Evolutionary conservation across 306 rosid species (phyloP), one percentile per base, ranked within the genome.

Genomic region (Cucurbita argyrosperma): DNA sequence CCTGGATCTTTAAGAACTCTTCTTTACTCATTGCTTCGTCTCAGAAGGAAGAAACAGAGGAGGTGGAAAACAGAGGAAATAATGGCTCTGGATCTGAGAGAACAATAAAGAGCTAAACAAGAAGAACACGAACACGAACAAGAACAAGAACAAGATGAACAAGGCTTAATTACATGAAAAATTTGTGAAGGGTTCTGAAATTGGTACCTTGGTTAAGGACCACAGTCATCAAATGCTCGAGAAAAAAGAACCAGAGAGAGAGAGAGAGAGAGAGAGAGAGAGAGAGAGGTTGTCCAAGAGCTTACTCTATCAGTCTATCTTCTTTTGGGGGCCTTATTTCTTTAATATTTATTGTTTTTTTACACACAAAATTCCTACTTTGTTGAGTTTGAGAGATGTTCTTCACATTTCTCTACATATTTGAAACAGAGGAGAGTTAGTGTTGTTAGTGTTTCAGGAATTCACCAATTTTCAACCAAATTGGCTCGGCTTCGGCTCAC

Each of bases 1-100:
- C 99, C 97, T 92, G 90, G 79, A 92, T 87, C 92, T 92, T 92
- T 85, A 89, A 72, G 76, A 89, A 77, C 90, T 89, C 97, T 71
- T 92, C 97, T 76, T 88, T 84, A 84, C 90, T 89, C 97, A 92
- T 92, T 53, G 71, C 66, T 80, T 49, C 7, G 75, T 12, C 63
- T 84, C 79, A 74, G 85, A 78, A 26, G 69, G 74, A 77, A 62
- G 68, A 76, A 78, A 76, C 76, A 78, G 75, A 74, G 40, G 21
- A 80, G 16, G 19, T 12, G 6, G 64, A 43, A 72, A 72, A 12
- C 53, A 53, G 76, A 57, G 60, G 76, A 26, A 59, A 39, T 50
- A 40, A 21, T 45, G 73, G 16, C 40, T 69, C 46, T 66, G 84
- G 90, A 85, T 87, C 86, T 85, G 79, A 62, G 72, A 61, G 76